These are phyloP conservation scores for Talaromyces trachyspermus DNA, from an alignment of 495 filamentous ascomycete species.

Conservation along the genomic window DNA sequence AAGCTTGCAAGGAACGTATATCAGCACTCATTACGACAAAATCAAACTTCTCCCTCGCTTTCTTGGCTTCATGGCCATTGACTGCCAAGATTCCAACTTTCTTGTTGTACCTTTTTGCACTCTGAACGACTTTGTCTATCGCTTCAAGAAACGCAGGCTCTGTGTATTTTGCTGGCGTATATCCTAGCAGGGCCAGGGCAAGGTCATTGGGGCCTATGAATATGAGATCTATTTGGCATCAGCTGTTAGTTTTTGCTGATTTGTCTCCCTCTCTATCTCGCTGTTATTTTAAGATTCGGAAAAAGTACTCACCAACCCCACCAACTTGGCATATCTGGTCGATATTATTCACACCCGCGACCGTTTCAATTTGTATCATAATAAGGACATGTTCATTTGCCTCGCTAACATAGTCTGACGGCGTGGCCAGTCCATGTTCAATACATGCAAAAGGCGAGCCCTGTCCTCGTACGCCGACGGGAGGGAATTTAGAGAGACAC, in stretches of 20 bases:
- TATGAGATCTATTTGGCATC: conserved; percentile 21
- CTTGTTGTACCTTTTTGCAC: conserved; percentile 25
- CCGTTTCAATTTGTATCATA: conserved; percentile 28
- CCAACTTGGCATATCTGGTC: conserved; percentile 22
- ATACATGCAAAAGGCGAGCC: conserved; percentile 4
- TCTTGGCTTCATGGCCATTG: conserved; percentile 19
- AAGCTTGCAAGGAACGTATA: conserved; percentile 28
- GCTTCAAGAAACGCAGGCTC: conserved; percentile 28
- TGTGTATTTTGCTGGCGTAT: conserved; percentile 21
- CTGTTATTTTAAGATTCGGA: no score
- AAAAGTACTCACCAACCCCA: conserved; percentile 17
- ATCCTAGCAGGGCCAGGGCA: conserved; percentile 23
- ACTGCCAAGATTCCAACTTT: conserved; percentile 26
- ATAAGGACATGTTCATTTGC: conserved; percentile 27
- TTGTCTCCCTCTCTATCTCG: no score
- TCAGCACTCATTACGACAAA: conserved; percentile 27
- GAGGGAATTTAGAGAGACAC: not conserved
- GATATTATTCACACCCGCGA: conserved; percentile 22
- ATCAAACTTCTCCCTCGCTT: conserved; percentile 20
- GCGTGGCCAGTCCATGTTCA: conserved; percentile 23
- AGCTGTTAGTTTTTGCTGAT: no score
- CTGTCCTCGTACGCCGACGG: not conserved
- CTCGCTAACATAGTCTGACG: conserved; percentile 22
- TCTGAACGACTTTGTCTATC: conserved; percentile 24
- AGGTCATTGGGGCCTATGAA: conserved; percentile 32